A percentile compares a stretch with the other conserved stretches of the same genome.
Conservation (phyloP, 441 rosid species). For the Metrosideros polymorpha region DNA sequence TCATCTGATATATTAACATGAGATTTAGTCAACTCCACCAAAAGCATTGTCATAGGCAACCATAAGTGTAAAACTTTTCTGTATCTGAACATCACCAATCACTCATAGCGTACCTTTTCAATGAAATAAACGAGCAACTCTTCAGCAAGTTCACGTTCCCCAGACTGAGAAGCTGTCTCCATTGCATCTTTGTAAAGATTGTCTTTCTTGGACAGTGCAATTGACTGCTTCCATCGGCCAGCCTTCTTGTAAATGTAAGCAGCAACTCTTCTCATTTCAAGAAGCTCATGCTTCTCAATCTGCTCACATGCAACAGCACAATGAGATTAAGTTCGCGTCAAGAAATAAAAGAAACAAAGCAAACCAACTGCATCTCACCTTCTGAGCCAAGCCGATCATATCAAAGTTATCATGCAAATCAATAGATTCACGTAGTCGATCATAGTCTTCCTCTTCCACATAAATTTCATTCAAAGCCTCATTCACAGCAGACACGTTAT, state of each 20-base stretch:
- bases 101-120: conserved; percentile 50
- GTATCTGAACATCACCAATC: neutral
- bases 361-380: neutral
- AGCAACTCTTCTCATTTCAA: conserved; percentile 99
- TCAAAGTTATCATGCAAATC: conserved; percentile 24
- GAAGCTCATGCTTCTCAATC: conserved; percentile 98
- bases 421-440: conserved; percentile 10
- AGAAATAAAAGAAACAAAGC: neutral
- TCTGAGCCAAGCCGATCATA: conserved; percentile 18
- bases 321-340: neutral
- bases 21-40: neutral
- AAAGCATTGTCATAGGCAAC: neutral
- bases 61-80: neutral
- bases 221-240: conserved; percentile 99
- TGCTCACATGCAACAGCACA: conserved; percentile 11
- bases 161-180: conserved; percentile 99
- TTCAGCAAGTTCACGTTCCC: conserved; percentile 97
- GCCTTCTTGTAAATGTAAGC: conserved; percentile 99
- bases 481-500: conserved; percentile 16
- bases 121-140: conserved; percentile 97
- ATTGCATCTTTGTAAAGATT: conserved; percentile 91
- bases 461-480: conserved; percentile 13
- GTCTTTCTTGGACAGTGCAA: conserved; percentile 96
- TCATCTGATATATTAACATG: neutral
- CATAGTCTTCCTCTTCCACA: conserved; percentile 14